Base-by-base conservation (phyloP, 768 basidiomycete genomes). In the Leccinum longicurvipes region DNA sequence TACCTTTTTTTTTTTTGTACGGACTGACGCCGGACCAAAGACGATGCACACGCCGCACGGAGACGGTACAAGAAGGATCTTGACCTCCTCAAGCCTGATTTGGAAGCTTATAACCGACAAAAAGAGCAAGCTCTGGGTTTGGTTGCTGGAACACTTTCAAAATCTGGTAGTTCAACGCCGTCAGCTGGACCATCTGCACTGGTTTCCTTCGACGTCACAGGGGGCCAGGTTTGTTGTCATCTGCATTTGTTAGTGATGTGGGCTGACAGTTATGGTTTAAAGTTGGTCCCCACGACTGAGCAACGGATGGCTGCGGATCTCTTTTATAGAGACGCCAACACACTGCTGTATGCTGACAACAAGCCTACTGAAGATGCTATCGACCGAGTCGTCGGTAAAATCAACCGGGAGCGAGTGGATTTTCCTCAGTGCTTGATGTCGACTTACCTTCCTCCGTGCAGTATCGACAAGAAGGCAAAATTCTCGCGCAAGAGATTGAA, bases 291-390 rank as follows among this genome's bases (percentile, higher is more conserved):
- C 15, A 79, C 82, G 31, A 79, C 74, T 32, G 77, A 83, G 48
- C 89, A 90, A 66, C 81, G 80, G 55, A 73, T 86, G 46, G 86
- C 89, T 25, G 81, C 80, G 25, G 93, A 96, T 60, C 84, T 83
- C 61, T 76, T 98, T 45, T 99, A 98, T 71, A 82, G 95, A 49
- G 96, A 98, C 61, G 91, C 93, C 25, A 96, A 97, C 64, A 91
- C 86, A 4, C 77, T 98, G 23, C 79, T 93, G 11, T 99, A 98
- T 67, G 96, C 91, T 2, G 95, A 98, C 71, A 93, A 83, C 77
- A 97, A 96, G 66, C 97, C 97, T 3, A 83, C 81, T 19, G 96
- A 99, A 65, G 97, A 98, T 44, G 94, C 93, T 6, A 92, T 98
- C 56, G 97, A 99, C 72, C 76, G 91, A 36, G 87, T 98, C 23